phyloP scores from a whole-genome alignment of 2,329 filamentous ascomycete genomes.

The Trichophyton schoenleinii region DNA sequence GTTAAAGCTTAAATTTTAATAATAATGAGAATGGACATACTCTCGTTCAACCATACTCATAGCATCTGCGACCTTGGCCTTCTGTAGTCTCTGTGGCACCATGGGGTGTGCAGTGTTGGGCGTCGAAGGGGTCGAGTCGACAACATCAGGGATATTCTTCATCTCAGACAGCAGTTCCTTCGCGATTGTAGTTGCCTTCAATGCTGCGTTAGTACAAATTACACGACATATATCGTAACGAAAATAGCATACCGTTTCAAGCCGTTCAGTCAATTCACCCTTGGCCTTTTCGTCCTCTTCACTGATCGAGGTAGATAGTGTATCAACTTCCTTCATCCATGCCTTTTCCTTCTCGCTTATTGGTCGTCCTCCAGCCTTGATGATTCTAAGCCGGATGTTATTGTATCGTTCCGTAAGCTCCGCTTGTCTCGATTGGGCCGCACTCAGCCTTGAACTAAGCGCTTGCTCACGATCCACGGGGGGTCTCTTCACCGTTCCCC shows the following conservation, averaged over 20 bases:
- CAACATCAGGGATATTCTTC: conserved; percentile 19
- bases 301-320: conserved; percentile 27
- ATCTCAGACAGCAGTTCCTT: conserved; percentile 26
- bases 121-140: conserved; percentile 21
- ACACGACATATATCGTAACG: not conserved
- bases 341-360: conserved; percentile 36
- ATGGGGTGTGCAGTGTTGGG: conserved; percentile 17
- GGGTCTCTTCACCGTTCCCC: conserved; percentile 17
- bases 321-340: conserved; percentile 34
- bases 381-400: conserved; percentile 31
- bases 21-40: conserved; percentile 18
- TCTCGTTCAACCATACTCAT: conserved; percentile 41
- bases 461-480: conserved; percentile 22
- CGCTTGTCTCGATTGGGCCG: conserved; percentile 29
- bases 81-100: conserved; percentile 33
- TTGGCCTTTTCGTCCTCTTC: conserved; percentile 15
- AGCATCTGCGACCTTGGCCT: conserved; percentile 35
- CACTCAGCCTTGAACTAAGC: conserved; percentile 30
- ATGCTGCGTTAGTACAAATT: not conserved
- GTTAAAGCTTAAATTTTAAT: not conserved
- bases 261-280: conserved; percentile 17
- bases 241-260: conserved; percentile 26
- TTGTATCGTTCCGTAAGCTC: conserved; percentile 33
- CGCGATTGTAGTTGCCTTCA: conserved; percentile 29
- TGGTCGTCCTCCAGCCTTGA: conserved; percentile 32